Base-by-base conservation (phyloP, 768 basidiomycete genomes). In the Leucogyrophana mollusca region DNA sequence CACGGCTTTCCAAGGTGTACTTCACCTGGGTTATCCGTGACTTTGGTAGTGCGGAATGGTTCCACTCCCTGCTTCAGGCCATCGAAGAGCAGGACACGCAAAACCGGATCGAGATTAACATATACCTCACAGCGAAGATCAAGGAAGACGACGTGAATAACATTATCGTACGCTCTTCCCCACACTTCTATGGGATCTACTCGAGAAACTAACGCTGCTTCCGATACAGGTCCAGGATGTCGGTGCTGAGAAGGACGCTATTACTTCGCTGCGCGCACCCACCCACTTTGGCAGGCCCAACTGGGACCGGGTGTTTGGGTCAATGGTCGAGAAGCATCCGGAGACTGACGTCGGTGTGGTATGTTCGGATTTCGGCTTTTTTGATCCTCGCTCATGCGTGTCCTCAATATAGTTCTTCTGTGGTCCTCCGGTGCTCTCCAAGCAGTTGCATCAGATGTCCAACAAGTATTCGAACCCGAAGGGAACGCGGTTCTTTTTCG, bases 11-110 rank as follows among this genome's bases (percentile, higher is more conserved):
- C 40, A 96, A 97, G 71, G 83, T 90, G 39, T 92, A 92, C 74
- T 92, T 94, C 63, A 90, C 89, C 13, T 94, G 92, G 93, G 91
- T 94, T 58, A 95, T 95, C 62, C 87, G 90, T 56, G 92, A 94
- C 65, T 93, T 91, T 58, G 89, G 87, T 51, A 78, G 79, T 32
- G 89, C 90, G 4, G 90, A 91, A 62, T 93, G 90, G 90, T 95
- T 96, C 82, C 91, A 94, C 68, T 90, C 89, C 6, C 80, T 97
- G 23, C 73, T 97, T 49, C 83, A 90, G 55, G 94, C 94, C 17
- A 89, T 95, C 54, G 94, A 96, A 64, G 91, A 91, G 54, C 91
- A 96, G 62, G 94, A 97, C 60, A 78, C 77, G 9, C 80, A 82
- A 63, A 84, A 87, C 62, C 70, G 82, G 51, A 94, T 94, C 52